Conservation (phyloP, 306 rosid species). For the Begonia loranthoides region DNA sequence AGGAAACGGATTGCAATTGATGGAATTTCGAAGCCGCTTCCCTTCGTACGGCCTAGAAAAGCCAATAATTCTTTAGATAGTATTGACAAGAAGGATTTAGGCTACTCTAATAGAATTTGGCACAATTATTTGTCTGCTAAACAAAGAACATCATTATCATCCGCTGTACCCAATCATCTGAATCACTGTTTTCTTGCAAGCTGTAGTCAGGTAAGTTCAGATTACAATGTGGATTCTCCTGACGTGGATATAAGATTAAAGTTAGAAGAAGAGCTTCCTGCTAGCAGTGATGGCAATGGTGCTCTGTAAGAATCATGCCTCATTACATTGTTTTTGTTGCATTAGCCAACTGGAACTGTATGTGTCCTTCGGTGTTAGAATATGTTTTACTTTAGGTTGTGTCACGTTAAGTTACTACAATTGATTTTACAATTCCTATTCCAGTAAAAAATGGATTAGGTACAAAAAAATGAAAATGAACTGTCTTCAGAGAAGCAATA, state of each 20-base stretch:
- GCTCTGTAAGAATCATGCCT: slow-evolving; percentile 29
- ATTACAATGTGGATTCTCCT: slow-evolving; percentile 16
- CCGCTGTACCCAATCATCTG: slow-evolving; percentile 19
- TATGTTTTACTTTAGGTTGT: background rate
- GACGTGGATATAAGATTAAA: slow-evolving; percentile 25
- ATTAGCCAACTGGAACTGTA: background rate
- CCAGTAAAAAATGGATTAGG: background rate
- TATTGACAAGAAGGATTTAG: slow-evolving; percentile 13
- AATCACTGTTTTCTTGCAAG: slow-evolving; percentile 14
- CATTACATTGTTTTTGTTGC: background rate
- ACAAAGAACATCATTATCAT: slow-evolving; percentile 1
- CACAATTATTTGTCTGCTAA: slow-evolving; percentile 10
- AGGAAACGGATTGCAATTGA: slow-evolving; percentile 3
- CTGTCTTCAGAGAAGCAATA: background rate
- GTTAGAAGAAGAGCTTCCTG: slow-evolving; percentile 15
- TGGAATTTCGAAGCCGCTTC: slow-evolving; percentile 7
- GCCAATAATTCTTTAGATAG: slow-evolving; percentile 6
- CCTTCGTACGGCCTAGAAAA: slow-evolving; percentile 2
- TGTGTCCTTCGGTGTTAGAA: too few relatives aligned
- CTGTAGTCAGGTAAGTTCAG: slow-evolving; percentile 25
- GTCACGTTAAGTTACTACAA: background rate
- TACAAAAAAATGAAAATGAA: background rate
- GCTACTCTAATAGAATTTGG: slow-evolving; percentile 13
- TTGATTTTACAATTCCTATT: background rate
- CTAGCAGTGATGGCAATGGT: slow-evolving; percentile 12